A percentile compares a stretch with the other conserved stretches of the same genome.
phyloP scores from a whole-genome alignment of 176 grass and related monocot genomes.

The Thinopyrum elongatum region DNA sequence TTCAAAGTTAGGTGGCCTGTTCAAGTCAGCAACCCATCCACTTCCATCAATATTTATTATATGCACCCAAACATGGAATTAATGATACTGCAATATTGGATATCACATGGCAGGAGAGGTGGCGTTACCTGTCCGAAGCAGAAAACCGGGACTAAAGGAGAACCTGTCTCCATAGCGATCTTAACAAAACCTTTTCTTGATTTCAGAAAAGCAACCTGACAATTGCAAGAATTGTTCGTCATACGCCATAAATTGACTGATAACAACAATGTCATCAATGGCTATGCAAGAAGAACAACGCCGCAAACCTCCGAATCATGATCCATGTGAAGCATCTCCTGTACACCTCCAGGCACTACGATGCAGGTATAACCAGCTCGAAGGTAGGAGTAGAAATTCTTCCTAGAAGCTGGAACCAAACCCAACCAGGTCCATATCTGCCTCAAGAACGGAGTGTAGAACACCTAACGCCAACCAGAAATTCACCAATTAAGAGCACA shows the following conservation, averaged over 20 bases:
- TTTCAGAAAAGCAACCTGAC: slow-evolving; percentile 90
- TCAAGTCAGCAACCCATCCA: background rate
- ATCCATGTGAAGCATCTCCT: slow-evolving; percentile 97
- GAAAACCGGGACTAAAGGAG: slow-evolving; percentile 77
- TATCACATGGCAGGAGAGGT: background rate
- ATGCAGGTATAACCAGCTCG: slow-evolving; percentile 67
- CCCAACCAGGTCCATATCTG: slow-evolving; percentile 96
- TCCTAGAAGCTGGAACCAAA: slow-evolving; percentile 64
- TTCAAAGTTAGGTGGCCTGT: background rate
- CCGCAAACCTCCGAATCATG: slow-evolving; percentile 65
- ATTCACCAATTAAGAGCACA: slow-evolving; percentile 3
- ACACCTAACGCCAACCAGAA: slow-evolving; percentile 56
- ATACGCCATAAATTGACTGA: background rate
- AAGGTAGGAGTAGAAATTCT: slow-evolving; percentile 73
- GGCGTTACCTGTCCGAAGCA: slow-evolving; percentile 75
- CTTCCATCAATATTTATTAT: background rate
- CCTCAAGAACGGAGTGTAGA: slow-evolving; percentile 93
- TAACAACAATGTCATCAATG: background rate
- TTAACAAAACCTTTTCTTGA: slow-evolving; percentile 88
- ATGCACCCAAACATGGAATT: background rate
- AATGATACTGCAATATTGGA: background rate
- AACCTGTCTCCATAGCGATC: slow-evolving; percentile 83
- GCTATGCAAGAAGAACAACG: background rate
- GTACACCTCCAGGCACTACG: slow-evolving; percentile 87
- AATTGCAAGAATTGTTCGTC: slow-evolving; percentile 4